These are phyloP conservation scores for Phlebiopsis gigantea DNA, from an alignment of 768 basidiomycete species.

Conservation along the genomic window DNA sequence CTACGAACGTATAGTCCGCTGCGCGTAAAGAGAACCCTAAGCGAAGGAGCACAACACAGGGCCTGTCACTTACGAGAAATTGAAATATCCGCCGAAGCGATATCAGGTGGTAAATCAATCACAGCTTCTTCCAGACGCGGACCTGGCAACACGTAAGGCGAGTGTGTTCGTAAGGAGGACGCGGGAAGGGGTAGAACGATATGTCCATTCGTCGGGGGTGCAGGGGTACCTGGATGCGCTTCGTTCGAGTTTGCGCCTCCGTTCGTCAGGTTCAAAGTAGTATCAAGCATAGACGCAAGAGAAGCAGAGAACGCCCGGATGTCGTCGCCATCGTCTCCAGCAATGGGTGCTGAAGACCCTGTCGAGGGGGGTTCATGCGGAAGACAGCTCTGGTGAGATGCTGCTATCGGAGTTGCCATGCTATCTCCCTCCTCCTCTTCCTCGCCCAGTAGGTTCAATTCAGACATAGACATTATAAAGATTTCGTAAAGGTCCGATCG, in stretches of 20 bases:
- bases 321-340: not conserved
- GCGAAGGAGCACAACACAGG: too few species aligned
- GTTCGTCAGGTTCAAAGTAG: not conserved
- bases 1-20: slow-evolving; percentile 75
- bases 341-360: not conserved
- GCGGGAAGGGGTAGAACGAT: slow-evolving; percentile 9
- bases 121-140: slow-evolving; percentile 6
- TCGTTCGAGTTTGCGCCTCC: not conserved
- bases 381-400: not conserved
- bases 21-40: too few species aligned
- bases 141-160: not conserved
- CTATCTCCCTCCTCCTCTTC: slow-evolving; percentile 4
- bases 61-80: slow-evolving; percentile 28
- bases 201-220: not conserved
- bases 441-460: not conserved
- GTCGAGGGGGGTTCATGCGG: not conserved
- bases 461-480: not conserved
- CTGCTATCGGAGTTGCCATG: slow-evolving; percentile 9
- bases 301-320: not conserved
- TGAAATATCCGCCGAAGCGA: slow-evolving; percentile 25
- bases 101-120: slow-evolving; percentile 18
- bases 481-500: not conserved
- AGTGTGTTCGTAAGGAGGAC: not conserved
- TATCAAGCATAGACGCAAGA: slow-evolving; percentile 3
- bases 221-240: not conserved